A percentile compares a stretch with the other conserved stretches of the same genome.
Evolutionary conservation across 2,329 filamentous ascomycete species (phyloP).

Genomic region (Setomelanomma holmii): DNA sequence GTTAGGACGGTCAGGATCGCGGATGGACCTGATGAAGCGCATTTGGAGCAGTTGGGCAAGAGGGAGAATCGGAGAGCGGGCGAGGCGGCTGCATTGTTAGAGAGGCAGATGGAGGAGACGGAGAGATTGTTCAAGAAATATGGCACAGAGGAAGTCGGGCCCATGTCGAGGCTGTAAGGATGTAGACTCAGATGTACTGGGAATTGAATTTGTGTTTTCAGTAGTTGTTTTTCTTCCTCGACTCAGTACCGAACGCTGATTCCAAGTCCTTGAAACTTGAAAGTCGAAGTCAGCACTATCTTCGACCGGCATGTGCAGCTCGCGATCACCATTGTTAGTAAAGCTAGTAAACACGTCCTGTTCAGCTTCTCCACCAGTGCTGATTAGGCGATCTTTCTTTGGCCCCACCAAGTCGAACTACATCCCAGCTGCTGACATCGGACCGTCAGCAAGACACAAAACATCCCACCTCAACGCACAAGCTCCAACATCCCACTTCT

Average conservation of each 20-base stretch:
- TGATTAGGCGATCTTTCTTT: neutral
- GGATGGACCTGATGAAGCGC: conserved; percentile 94
- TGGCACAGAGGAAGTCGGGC: conserved; percentile 28
- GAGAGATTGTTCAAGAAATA: conserved; percentile 69
- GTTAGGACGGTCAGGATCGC: conserved; percentile 82
- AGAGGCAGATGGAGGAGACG: conserved; percentile 67
- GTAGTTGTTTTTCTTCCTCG: no score
- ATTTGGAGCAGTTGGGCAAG: conserved; percentile 70
- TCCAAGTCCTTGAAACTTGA: no score
- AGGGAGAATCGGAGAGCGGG: conserved; percentile 75
- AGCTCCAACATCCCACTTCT: neutral
- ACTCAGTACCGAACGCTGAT: no score
- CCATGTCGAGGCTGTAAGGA: conserved; percentile 13
- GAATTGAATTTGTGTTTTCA: no score
- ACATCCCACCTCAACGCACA: neutral
- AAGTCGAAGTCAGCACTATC: no score
- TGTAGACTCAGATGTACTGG: no score
- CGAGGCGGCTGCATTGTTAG: conserved; percentile 65
- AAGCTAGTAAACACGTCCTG: no score
- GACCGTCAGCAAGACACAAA: no score
- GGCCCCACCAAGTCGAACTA: neutral
- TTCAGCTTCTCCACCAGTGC: no score
- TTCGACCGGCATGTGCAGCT: no score
- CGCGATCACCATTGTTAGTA: no score
- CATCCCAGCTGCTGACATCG: neutral